These are phyloP conservation scores for Triangularia setosa DNA, from an alignment of 2,329 filamentous ascomycete genomes.

Conservation along the genomic window DNA sequence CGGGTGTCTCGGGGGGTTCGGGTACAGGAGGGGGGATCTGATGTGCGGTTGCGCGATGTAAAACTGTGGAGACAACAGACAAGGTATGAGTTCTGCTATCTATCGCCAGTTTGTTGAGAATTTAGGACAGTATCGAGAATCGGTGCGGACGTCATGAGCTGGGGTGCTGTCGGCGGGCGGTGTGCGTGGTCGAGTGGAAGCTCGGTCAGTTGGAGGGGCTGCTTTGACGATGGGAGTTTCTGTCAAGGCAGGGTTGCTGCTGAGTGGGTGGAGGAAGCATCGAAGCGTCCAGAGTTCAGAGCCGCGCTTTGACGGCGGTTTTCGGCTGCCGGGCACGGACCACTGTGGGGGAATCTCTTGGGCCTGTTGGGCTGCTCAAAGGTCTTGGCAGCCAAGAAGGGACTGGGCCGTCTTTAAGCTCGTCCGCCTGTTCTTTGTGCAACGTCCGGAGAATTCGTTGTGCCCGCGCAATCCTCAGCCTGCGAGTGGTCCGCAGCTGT, in stretches of 20 bases:
- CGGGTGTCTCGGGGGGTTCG: neutral
- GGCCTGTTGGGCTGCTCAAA: neutral
- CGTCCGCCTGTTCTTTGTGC: neutral
- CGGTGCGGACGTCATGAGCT: conserved; percentile 23
- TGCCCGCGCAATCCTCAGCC: neutral
- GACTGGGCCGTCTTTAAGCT: neutral
- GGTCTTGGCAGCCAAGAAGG: neutral
- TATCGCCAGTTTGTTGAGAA: neutral
- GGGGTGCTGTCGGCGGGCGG: neutral
- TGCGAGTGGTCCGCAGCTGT: neutral
- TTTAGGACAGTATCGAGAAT: conserved; percentile 11
- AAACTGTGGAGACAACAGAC: neutral
- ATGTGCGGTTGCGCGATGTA: neutral
- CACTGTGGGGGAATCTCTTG: conserved; percentile 10
- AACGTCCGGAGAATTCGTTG: conserved; percentile 6
- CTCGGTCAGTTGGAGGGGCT: neutral
- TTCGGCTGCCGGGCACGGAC: conserved; percentile 21
- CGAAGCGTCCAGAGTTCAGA: conserved; percentile 6
- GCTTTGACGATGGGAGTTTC: neutral
- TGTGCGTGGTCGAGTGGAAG: neutral
- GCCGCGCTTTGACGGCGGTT: conserved; percentile 20
- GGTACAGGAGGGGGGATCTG: neutral
- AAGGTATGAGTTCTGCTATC: neutral
- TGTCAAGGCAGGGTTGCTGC: neutral
- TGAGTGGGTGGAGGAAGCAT: neutral